phyloP scores from a whole-genome alignment of 305 asterid genomes.

The Fraxinus sp. region DNA sequence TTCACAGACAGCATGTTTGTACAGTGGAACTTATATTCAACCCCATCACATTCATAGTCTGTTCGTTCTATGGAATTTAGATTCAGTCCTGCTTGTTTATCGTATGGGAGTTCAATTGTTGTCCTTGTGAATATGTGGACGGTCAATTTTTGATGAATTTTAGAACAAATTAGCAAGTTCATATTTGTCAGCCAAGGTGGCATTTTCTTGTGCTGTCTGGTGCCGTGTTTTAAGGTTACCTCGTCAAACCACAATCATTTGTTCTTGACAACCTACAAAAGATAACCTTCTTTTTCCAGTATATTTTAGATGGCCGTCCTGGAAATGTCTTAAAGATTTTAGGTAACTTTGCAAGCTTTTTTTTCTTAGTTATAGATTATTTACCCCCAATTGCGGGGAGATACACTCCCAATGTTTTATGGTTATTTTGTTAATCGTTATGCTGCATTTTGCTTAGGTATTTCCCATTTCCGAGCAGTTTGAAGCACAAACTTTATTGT shows the following conservation, averaged over 20 bases:
- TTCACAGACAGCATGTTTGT: not conserved
- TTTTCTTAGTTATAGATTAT: not conserved
- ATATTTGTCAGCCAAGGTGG: not conserved
- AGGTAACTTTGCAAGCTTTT: not conserved
- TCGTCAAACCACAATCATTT: not conserved
- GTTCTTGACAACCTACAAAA: not conserved
- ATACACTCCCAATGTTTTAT: not conserved
- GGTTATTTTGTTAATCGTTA: not conserved
- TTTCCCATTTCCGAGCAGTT: not conserved
- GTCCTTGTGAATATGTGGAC: not conserved
- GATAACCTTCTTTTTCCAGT: not conserved
- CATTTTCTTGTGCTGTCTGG: not conserved
- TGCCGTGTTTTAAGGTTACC: not conserved
- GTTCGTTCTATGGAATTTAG: not conserved
- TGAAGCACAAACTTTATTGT: not conserved
- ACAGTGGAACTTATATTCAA: not conserved
- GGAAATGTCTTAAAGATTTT: not conserved
- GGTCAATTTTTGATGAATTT: not conserved
- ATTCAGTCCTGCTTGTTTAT: not conserved
- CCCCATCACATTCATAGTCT: not conserved
- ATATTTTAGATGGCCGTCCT: not conserved
- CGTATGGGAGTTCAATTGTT: not conserved
- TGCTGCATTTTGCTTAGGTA: not conserved
- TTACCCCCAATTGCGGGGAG: not conserved
- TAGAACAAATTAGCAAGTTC: not conserved